Conservation (phyloP, 2,329 filamentous ascomycete genomes). For the Anisogramma anomala region DNA sequence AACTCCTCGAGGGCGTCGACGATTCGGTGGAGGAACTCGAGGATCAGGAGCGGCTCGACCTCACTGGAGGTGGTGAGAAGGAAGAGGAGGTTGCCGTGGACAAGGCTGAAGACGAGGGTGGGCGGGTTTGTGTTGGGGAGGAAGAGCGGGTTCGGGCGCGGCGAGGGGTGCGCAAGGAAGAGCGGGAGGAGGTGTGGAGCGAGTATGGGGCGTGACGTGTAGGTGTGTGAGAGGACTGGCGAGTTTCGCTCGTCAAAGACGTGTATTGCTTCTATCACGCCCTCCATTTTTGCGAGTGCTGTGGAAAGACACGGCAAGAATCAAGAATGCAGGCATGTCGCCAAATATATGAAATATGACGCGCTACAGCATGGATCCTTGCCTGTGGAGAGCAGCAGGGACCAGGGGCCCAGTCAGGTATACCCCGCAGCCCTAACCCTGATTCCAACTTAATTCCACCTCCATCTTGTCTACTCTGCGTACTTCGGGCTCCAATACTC, state of each 20-base stretch:
- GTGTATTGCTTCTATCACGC: slow-evolving; percentile 88
- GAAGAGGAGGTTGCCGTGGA: slow-evolving; percentile 79
- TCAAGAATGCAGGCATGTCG: not conserved
- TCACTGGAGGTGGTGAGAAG: slow-evolving; percentile 76
- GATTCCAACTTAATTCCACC: not conserved
- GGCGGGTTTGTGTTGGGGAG: slow-evolving; percentile 71
- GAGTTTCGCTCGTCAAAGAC: slow-evolving; percentile 93
- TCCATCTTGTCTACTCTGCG: too few relatives aligned
- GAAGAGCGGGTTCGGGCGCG: slow-evolving; percentile 78
- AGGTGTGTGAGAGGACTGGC: slow-evolving; percentile 78
- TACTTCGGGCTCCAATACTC: too few relatives aligned
- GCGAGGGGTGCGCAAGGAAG: slow-evolving; percentile 71
- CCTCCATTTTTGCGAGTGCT: slow-evolving; percentile 46
- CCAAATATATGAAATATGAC: too few relatives aligned
- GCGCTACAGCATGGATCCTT: not conserved
- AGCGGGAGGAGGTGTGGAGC: slow-evolving; percentile 68
- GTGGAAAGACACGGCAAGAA: not conserved
- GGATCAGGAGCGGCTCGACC: slow-evolving; percentile 74
- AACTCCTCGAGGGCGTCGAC: slow-evolving; percentile 93
- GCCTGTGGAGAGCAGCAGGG: not conserved
- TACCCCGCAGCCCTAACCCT: too few relatives aligned
- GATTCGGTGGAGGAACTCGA: slow-evolving; percentile 90
- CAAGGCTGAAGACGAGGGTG: slow-evolving; percentile 76
- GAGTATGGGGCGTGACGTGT: slow-evolving; percentile 69
- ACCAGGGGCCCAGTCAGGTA: too few relatives aligned